A percentile compares a stretch with the other conserved stretches of the same genome.
phyloP scores from a whole-genome alignment of 768 basidiomycete genomes.

The Pholiota molesta region DNA sequence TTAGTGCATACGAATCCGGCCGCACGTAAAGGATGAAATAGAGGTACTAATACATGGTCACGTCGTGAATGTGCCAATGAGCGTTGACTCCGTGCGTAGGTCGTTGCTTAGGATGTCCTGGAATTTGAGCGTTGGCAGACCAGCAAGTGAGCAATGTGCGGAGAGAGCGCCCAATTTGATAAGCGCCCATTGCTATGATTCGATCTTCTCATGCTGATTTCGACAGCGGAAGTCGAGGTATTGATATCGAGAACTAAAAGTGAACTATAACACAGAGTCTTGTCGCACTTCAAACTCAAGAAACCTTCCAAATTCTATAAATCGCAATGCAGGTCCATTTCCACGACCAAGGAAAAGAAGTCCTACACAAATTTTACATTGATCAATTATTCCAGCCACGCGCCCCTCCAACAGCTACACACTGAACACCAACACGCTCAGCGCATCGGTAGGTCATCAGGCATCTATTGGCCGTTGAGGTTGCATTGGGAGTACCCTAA shows the following conservation, averaged over 20 bases:
- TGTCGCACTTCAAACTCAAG: neutral
- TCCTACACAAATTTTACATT: slow-evolving; percentile 10
- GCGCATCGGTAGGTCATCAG: slow-evolving; percentile 8
- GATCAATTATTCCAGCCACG: slow-evolving; percentile 13
- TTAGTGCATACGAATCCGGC: neutral
- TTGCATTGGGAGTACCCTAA: slow-evolving; percentile 30
- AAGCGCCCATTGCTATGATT: too few relatives aligned
- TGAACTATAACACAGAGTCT: neutral
- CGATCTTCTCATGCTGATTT: too few relatives aligned
- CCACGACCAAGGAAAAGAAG: slow-evolving; percentile 14
- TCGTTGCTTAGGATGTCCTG: too few relatives aligned
- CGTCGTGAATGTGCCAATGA: too few relatives aligned
- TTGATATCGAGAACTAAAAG: neutral
- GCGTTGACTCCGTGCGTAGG: too few relatives aligned
- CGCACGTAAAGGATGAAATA: too few relatives aligned
- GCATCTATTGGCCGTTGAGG: slow-evolving; percentile 19
- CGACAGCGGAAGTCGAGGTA: too few relatives aligned
- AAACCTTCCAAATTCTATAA: neutral
- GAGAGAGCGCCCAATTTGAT: too few relatives aligned
- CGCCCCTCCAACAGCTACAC: neutral
- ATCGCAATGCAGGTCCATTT: slow-evolving; percentile 1
- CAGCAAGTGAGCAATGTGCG: too few relatives aligned
- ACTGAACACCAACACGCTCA: slow-evolving; percentile 8
- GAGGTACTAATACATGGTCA: too few relatives aligned
- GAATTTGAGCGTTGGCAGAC: too few relatives aligned